Conservation (phyloP, 2,329 filamentous ascomycete genomes). For the Trichoderma brevicompactum region DNA sequence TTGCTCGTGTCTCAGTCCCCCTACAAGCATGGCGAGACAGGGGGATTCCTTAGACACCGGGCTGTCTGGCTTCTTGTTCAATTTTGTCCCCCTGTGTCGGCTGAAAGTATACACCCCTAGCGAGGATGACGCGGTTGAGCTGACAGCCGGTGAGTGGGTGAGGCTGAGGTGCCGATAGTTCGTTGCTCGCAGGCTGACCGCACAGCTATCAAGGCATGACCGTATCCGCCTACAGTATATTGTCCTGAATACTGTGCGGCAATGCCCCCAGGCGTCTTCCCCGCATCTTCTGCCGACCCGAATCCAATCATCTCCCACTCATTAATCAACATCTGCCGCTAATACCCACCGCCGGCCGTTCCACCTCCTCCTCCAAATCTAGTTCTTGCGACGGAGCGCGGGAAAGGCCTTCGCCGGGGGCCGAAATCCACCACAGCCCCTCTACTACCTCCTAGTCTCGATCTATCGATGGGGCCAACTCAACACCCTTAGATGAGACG, state of each 20-base stretch:
- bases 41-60: constrained; percentile 3
- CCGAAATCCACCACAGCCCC: neutral
- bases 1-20: constrained; percentile 1
- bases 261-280: neutral
- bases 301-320: constrained; percentile 3
- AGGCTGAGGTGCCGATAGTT: neutral
- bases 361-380: neutral
- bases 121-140: constrained; percentile 7
- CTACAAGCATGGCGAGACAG: constrained; percentile 12
- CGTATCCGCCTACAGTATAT: constrained; percentile 14
- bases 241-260: neutral
- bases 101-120: neutral
- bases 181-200: neutral
- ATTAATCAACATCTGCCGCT: constrained; percentile 4
- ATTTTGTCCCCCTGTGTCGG: neutral
- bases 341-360: constrained; percentile 16
- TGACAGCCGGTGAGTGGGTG: neutral
- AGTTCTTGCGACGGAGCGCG: neutral
- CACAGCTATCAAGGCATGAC: neutral
- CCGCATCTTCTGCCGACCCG: neutral
- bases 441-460: constrained; percentile 10
- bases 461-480: constrained; percentile 5
- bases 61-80: neutral
- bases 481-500: neutral
- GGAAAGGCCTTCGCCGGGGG: neutral